Conservation (phyloP, 163 green algal genomes). For the Scenedesmus sp. region DNA sequence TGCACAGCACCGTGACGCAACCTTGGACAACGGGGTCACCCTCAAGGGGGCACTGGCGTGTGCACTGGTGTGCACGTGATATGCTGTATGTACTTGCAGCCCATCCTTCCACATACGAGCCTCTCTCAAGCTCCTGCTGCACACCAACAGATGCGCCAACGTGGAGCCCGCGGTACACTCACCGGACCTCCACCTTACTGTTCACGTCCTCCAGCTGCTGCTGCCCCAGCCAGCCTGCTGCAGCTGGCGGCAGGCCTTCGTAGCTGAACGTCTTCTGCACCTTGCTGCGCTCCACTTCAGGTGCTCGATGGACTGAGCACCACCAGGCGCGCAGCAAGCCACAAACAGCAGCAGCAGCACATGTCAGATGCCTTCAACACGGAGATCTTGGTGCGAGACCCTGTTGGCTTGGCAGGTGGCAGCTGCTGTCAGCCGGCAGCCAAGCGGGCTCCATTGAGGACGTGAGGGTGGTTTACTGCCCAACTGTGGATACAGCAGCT, state of each 20-base stretch:
- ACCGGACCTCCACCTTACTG: slow-evolving; percentile 67
- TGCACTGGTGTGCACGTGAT: not conserved
- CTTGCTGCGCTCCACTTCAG: slow-evolving; percentile 9
- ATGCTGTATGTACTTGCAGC: too few species aligned
- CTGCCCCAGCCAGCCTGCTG: slow-evolving; percentile 77
- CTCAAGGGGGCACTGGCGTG: too few species aligned
- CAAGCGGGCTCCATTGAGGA: too few species aligned
- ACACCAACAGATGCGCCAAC: not conserved
- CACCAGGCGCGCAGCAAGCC: not conserved
- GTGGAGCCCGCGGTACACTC: not conserved
- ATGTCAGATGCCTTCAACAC: not conserved
- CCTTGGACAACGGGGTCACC: too few species aligned
- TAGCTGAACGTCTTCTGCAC: slow-evolving; percentile 38
- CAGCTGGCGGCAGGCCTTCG: not conserved
- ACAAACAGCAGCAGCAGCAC: not conserved
- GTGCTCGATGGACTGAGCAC: slow-evolving; percentile 45
- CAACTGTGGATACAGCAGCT: not conserved
- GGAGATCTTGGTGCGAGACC: too few species aligned
- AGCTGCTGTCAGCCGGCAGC: not conserved
- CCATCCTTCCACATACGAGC: too few species aligned
- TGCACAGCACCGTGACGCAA: not conserved
- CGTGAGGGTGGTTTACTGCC: too few species aligned
- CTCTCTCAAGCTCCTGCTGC: too few species aligned
- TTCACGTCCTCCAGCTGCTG: slow-evolving; percentile 77
- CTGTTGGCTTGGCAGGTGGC: too few species aligned